Evolutionary conservation across 805 yeast genomes (phyloP).

Genomic region (Yarrowia alimentaria): DNA sequence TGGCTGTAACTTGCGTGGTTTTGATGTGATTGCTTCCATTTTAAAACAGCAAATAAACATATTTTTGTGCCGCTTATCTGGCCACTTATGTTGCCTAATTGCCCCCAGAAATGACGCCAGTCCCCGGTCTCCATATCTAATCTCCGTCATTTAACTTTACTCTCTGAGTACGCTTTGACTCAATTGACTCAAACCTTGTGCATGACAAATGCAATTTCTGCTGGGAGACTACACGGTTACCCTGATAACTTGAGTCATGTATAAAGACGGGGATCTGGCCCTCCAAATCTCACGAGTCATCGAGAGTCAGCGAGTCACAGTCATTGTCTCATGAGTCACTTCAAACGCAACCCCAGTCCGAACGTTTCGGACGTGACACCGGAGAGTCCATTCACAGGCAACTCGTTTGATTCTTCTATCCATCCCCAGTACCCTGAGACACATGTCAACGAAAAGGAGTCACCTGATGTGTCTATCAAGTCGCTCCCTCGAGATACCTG

Average conservation of each 20-base stretch:
- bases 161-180: neutral
- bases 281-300: too few species aligned
- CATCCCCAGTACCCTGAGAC: conserved; percentile 1
- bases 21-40: too few species aligned
- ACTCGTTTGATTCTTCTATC: conserved; percentile 2
- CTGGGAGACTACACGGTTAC: neutral
- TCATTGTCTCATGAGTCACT: conserved; percentile 6
- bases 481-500: conserved; percentile 16
- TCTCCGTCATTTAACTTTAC: too few species aligned
- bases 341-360: neutral
- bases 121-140: too few species aligned
- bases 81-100: too few species aligned
- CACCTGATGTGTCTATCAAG: conserved; percentile 4
- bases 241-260: conserved; percentile 20
- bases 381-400: neutral
- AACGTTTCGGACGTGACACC: neutral
- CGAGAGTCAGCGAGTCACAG: too few species aligned
- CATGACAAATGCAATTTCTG: neutral
- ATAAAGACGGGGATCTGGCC: too few species aligned
- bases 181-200: conserved; percentile 25
- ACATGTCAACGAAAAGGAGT: conserved; percentile 1
- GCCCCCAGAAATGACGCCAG: too few species aligned
- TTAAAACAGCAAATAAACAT: too few species aligned
- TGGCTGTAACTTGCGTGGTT: too few species aligned
- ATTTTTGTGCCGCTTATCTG: too few species aligned